Evolutionary conservation across 2,329 filamentous ascomycete genomes (phyloP), one percentile per base, ranked within the genome.

Genomic region (Penicillium freii): DNA sequence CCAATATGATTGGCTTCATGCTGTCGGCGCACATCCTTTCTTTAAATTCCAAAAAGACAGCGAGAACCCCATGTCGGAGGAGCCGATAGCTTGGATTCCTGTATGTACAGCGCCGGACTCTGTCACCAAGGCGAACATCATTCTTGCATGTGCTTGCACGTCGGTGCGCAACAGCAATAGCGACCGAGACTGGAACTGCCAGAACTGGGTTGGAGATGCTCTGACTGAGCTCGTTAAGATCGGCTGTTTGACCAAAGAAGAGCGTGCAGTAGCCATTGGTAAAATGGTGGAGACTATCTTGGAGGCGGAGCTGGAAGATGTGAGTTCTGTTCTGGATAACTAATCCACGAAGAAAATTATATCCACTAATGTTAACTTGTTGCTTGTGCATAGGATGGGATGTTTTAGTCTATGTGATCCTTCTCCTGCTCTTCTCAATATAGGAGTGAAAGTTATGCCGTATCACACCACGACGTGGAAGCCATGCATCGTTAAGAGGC

Each of bases 201-300:
- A 71, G 61, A 68, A 71, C 19, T 71, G 69, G 69, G 68, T 71
- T 11, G 68, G 64, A 1, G 69, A 71, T 51, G 69, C 69, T 6
- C 43, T 71, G 36, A 45, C 40, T 11, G 54, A 60, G 15, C 48
- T 71, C 45, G 66, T 69, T 5, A 57, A 62, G 25, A 47, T 59
- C 9, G 64, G 63, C 3, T 68, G 59, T 57, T 44, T 71, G 29
- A 65, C 54, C 3, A 40, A 42, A 11, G 45, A 46, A n/a, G 52
- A 67, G 31, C 51, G 69, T 4, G 59, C 52, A 4, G 34, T 27
- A 19, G 69, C 65, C 6, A 65, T 71, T 39, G 59, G 63, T 57
- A 49, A 57, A 40, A 71, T 71, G 69, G 59, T 67, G 27, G 67
- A 69, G 54, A 62, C 51, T 23, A 69, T 66, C 57, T 55, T 71